Base-by-base conservation (phyloP, 495 filamentous ascomycete genomes). In the Hypoxylon fuscum region DNA sequence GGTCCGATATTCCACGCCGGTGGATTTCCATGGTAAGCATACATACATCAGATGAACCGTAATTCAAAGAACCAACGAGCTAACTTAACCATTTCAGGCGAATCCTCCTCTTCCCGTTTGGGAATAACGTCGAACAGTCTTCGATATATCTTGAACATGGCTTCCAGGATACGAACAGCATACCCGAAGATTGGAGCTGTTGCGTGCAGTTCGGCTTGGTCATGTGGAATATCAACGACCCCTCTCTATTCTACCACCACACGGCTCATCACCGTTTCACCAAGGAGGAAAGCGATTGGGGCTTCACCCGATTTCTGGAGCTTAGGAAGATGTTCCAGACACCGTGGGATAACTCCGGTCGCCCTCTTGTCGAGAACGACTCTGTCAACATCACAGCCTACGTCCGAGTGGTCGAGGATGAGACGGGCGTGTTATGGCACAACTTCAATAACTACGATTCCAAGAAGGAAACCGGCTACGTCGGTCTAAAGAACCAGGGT, bases 391-490 rank as follows among this genome's bases (percentile, higher is more conserved):
- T 98, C 62, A 96, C 93, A 1, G 95, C 93, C 44, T 99, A 96
- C 69, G 90, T 99, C 44, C 85, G 94, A 41, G 85, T 97, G 43
- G 88, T 97, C 38, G 96, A 97, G 75, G 95, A 99, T 72, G 95
- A 96, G 25, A 99, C 95, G 2, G 95, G 95, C 48, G 95, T 99
- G n/a, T 75, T 99, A 59, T 99, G 95, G 95, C 95, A 99, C 75
- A 97, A 91, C 76, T 97, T 99, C 77, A 85, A 90, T 66, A 96
- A 97, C 78, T 98, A 98, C 68, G 95, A 99, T 69, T 98, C 96
- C 14, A 99, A 97, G 78, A 96, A 94, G 72, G 93, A 96, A 77
- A 99, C 95, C 10, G 95, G 93, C 38, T 97, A 91, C 83, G 95
- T 99, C 37, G 95, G 95, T 20, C 79, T 99, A 37, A 95, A 93